Conservation (phyloP, 345 rosid species). For the Rhodamnia rubescens region DNA sequence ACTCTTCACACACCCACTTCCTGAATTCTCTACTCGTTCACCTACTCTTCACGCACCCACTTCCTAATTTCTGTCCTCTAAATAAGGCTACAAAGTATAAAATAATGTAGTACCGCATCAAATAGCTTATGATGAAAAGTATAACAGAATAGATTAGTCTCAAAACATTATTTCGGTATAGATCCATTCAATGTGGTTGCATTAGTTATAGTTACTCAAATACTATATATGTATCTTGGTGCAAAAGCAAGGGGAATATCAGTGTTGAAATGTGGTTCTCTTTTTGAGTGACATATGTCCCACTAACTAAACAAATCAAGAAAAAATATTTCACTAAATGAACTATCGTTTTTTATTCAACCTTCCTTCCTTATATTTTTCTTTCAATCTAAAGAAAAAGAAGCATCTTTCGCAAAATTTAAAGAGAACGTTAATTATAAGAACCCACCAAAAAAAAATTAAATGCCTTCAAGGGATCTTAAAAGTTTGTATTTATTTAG, state of each 20-base stretch:
- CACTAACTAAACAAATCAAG: neutral
- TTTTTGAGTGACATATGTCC: neutral
- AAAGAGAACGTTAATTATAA: neutral
- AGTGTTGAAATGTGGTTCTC: neutral
- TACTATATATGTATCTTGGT: neutral
- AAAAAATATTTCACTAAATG: neutral
- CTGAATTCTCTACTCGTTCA: neutral
- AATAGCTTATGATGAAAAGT: fast-evolving
- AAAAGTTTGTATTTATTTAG: neutral
- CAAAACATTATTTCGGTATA: fast-evolving
- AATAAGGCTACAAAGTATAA: fast-evolving
- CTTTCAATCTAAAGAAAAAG: neutral
- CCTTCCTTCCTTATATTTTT: too few relatives aligned
- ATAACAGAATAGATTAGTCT: neutral
- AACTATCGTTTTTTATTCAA: too few relatives aligned
- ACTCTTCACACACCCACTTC: neutral
- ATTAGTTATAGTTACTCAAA: neutral
- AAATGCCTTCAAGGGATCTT: neutral
- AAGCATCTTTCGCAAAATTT: neutral
- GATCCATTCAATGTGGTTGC: neutral
- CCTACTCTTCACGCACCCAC: fast-evolving
- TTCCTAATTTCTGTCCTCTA: neutral
- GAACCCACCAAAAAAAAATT: neutral
- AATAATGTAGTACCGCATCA: neutral
- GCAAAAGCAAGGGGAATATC: neutral